phyloP scores from a whole-genome alignment of 768 basidiomycete species.

The Xerocomus potaroensis region DNA sequence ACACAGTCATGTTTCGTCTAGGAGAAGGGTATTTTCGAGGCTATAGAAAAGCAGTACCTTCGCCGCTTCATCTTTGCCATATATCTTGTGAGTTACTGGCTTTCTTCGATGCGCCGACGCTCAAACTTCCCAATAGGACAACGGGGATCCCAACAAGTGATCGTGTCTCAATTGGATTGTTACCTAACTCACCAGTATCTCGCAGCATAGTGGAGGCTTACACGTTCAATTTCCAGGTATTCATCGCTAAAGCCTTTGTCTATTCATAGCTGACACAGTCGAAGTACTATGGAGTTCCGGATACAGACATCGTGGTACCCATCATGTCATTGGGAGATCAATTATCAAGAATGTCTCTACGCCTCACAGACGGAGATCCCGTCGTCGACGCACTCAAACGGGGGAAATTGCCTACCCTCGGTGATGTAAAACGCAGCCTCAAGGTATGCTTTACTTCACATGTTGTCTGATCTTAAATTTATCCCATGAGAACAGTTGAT shows the following conservation, averaged over 20 bases:
- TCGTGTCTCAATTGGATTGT: slow-evolving; percentile 14
- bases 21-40: slow-evolving; percentile 88
- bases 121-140: slow-evolving; percentile 50
- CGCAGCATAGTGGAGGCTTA: slow-evolving; percentile 81
- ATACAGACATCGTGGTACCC: slow-evolving; percentile 55
- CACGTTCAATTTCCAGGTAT: slow-evolving; percentile 79
- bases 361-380: slow-evolving; percentile 46
- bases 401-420: slow-evolving; percentile 66
- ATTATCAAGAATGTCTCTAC: slow-evolving; percentile 47
- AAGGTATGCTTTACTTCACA: slow-evolving; percentile 44
- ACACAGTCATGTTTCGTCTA: slow-evolving; percentile 26
- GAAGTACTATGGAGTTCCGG: slow-evolving; percentile 69
- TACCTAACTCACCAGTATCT: slow-evolving; percentile 10
- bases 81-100: slow-evolving; percentile 55
- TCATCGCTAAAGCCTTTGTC: slow-evolving; percentile 1
- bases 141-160: slow-evolving; percentile 80
- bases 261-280: slow-evolving; percentile 3
- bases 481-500: slow-evolving; percentile 45
- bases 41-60: slow-evolving; percentile 79
- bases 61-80: slow-evolving; percentile 83
- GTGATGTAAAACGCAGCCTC: slow-evolving; percentile 78
- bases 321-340: slow-evolving; percentile 70
- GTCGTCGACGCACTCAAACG: slow-evolving; percentile 52
- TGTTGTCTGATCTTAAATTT: background rate
- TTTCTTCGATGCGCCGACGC: background rate